Percentiles rank a stretch among this genome's conserved stretches.
These are phyloP conservation scores for Spatholobus suberectus DNA, from an alignment of 306 rosid genomes.

Conservation along the genomic window DNA sequence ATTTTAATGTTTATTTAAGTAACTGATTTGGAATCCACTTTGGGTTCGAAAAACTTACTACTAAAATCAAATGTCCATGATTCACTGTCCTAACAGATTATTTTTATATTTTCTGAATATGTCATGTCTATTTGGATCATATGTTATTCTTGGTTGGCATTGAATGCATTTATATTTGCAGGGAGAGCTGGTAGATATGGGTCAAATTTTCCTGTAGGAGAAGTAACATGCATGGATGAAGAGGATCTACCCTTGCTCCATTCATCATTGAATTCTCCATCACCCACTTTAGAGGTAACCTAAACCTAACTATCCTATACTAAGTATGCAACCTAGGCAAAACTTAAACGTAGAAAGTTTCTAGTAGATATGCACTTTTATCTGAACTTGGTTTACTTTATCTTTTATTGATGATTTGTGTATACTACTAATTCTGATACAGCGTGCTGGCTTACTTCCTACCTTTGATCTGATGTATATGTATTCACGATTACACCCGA, in stretches of 20 bases:
- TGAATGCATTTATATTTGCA: slow-evolving; percentile 56
- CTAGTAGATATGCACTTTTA: slow-evolving; percentile 24
- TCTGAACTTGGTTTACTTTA: slow-evolving; percentile 20
- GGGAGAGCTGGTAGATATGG: slow-evolving; percentile 99
- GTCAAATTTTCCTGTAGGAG: slow-evolving; percentile 82
- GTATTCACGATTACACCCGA: slow-evolving; percentile 74
- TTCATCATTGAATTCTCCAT: slow-evolving; percentile 72
- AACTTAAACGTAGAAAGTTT: slow-evolving; percentile 14
- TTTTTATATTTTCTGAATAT: slow-evolving; percentile 14
- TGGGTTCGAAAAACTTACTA: background rate
- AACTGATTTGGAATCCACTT: slow-evolving; percentile 20
- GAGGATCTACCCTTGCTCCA: slow-evolving; percentile 82
- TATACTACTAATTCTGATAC: slow-evolving; percentile 43
- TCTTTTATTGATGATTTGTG: slow-evolving; percentile 41
- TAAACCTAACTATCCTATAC: slow-evolving; percentile 5
- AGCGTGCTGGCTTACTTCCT: slow-evolving; percentile 94
- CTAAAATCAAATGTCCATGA: slow-evolving; percentile 6
- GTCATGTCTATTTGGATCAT: slow-evolving; percentile 26
- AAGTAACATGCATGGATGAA: slow-evolving; percentile 80
- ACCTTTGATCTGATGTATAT: slow-evolving; percentile 77
- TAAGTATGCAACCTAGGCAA: background rate
- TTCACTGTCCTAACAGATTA: background rate
- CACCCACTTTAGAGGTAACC: slow-evolving; percentile 82
- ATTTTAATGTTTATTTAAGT: slow-evolving; percentile 11
- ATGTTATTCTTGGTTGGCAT: slow-evolving; percentile 33